Evolutionary conservation across 2,329 filamentous ascomycete species (phyloP), one percentile per base, ranked within the genome.

Genomic region (Annulohypoxylon truncatum): DNA sequence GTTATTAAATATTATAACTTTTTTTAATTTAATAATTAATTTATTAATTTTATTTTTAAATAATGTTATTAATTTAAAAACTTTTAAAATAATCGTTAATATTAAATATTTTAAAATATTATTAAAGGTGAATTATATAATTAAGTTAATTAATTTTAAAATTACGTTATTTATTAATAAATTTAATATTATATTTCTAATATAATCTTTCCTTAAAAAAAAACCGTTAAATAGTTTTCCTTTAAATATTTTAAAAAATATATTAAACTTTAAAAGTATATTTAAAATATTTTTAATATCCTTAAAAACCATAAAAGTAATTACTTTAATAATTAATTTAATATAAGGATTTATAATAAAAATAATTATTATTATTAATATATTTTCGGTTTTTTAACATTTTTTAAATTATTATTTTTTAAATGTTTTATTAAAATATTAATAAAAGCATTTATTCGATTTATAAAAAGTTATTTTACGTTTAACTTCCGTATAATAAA

Each of bases 261-360:
- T 42, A 42, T 22, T 42, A 2, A 22, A 10, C 13, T 42, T 42
- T 20, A 42, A 4, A 9, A 42, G 4, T 12, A 22, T 40, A 18
- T n/a, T n/a, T 15, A 15, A 4, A 40, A 40, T 18, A n/a, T 40
- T 40, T 15, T 47, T 61, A 35, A 54, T 50, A 29, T 24, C 4
- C 48, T 51, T 26, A 35, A 33, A 54, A 44, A 10, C 33, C 44
- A 42, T 44, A 44, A 55, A 26, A 28, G 22, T 47, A 6, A n/a
- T n/a, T n/a, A 47, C n/a, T 26, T 47, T 6, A 47, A 47, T 55
- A 8, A 42, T 4, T 15, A 40, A 40, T 40, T 40, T 9, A 9
- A 2, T 42, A 42, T 8, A n/a, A 35, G 9, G 9, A n/a, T 33
- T 33, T 7, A 33, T 10, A 12, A 7, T 33, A 33, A 33, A 10